These are phyloP conservation scores for Musa balbisiana DNA, from an alignment of 202 grass and related monocot genomes.

Conservation along the genomic window DNA sequence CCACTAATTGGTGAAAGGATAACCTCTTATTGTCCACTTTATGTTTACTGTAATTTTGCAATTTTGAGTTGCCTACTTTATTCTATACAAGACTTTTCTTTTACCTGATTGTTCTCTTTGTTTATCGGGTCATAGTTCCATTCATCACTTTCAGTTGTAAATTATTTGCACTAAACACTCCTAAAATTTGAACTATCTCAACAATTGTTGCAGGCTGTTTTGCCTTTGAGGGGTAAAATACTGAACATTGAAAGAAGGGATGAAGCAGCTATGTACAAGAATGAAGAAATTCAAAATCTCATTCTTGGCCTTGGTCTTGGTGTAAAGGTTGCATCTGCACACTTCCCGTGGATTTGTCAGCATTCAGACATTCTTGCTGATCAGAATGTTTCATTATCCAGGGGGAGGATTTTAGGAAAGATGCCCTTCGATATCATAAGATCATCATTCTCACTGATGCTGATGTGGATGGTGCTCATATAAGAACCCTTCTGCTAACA, in stretches of 20 bases:
- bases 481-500: conserved; percentile 89
- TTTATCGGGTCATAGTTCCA: too few relatives aligned
- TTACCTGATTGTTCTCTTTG: too few relatives aligned
- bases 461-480: conserved; percentile 97
- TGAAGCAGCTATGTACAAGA: conserved; percentile 94
- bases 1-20: too few relatives aligned
- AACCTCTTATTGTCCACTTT: too few relatives aligned
- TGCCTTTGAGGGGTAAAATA: conserved; percentile 94
- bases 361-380: conserved; percentile 24
- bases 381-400: conserved; percentile 31
- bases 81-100: too few relatives aligned
- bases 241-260: conserved; percentile 94
- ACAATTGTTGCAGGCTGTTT: conserved; percentile 63
- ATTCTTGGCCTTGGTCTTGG: conserved; percentile 92
- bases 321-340: conserved; percentile 58
- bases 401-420: conserved; percentile 99
- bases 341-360: conserved; percentile 7
- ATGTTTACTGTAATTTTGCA: too few relatives aligned
- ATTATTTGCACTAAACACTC: not conserved
- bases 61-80: too few relatives aligned
- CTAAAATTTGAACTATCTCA: not conserved
- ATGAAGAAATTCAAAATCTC: conserved; percentile 96
- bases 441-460: conserved; percentile 95
- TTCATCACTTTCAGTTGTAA: too few relatives aligned
- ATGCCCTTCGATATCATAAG: conserved; percentile 90